Percentiles rank a stretch among this genome's conserved stretches.
These are phyloP conservation scores for Graphiopsis chlorocephala DNA, from an alignment of 2,329 filamentous ascomycete genomes.

Conservation along the genomic window DNA sequence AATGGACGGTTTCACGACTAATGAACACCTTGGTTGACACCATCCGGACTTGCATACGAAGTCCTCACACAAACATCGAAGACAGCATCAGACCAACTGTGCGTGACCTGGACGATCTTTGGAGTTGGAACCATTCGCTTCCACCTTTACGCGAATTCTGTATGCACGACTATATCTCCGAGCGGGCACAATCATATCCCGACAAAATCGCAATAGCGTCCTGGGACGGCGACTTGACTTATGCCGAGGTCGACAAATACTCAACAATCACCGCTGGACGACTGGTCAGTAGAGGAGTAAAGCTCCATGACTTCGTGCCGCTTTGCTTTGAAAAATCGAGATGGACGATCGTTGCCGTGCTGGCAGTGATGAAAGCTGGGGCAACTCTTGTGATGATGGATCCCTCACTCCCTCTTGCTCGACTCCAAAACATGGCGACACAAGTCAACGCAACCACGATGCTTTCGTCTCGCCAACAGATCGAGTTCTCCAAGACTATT, in stretches of 20 bases:
- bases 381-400: conserved; percentile 38
- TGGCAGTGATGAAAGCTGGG: conserved; percentile 40
- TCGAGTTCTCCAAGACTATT: conserved; percentile 19
- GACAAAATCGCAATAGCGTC: conserved; percentile 53
- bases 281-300: conserved; percentile 4
- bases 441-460: conserved; percentile 13
- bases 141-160: conserved; percentile 19
- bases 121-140: conserved; percentile 20
- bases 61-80: conserved; percentile 11
- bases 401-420: conserved; percentile 24
- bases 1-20: conserved; percentile 16
- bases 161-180: conserved; percentile 18
- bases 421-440: conserved; percentile 12
- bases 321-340: conserved; percentile 40
- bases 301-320: conserved; percentile 27
- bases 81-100: conserved; percentile 5
- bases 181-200: background rate
- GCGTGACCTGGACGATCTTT: conserved; percentile 18
- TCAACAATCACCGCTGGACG: conserved; percentile 9
- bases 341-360: conserved; percentile 37
- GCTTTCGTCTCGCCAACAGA: conserved; percentile 17
- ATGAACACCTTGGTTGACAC: conserved; percentile 18
- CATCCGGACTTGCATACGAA: conserved; percentile 9
- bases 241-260: conserved; percentile 13
- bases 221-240: conserved; percentile 19